Percentiles rank a stretch among this genome's conserved stretches.
Conservation (phyloP, 257 asterid species). For the Leonotis leonurus region DNA sequence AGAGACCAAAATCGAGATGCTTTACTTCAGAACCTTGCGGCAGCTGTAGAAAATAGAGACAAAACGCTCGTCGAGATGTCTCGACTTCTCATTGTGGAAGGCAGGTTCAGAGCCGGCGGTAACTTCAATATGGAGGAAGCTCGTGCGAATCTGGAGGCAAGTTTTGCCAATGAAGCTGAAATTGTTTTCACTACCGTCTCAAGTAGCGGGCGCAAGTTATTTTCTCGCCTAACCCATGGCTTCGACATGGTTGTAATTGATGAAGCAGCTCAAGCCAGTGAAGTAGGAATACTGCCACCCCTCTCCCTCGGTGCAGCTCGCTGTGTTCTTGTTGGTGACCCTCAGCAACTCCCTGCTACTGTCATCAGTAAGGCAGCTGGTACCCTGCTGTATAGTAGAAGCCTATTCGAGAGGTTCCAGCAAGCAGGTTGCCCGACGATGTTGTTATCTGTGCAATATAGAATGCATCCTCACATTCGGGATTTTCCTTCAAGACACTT, state of each 20-base stretch:
- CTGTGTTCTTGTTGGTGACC: conserved; percentile 98
- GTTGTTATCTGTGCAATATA: conserved; percentile 89
- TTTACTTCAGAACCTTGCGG: conserved; percentile 81
- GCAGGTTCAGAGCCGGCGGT: conserved; percentile 67
- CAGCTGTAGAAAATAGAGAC: conserved; percentile 89
- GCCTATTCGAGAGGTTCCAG: conserved; percentile 98
- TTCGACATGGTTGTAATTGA: conserved; percentile 99
- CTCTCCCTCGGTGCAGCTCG: conserved; percentile 99
- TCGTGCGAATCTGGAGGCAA: conserved; percentile 92
- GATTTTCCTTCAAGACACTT: conserved; percentile 96
- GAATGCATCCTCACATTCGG: conserved; percentile 97
- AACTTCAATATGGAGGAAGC: conserved; percentile 92
- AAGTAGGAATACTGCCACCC: conserved; percentile 90
- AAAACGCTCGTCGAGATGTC: conserved; percentile 93
- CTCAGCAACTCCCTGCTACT: conserved; percentile 99
- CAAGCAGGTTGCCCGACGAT: conserved; percentile 98
- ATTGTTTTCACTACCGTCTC: conserved; percentile 95
- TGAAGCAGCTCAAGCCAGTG: conserved; percentile 99
- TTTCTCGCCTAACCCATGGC: conserved; percentile 93
- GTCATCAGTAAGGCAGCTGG: conserved; percentile 99
- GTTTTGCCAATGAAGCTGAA: conserved; percentile 99
- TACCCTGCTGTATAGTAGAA: conserved; percentile 89
- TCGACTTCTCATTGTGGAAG: conserved; percentile 76
- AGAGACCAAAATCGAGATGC: conserved; percentile 91
- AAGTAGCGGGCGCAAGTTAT: conserved; percentile 94